Conservation (phyloP, 2,329 filamentous ascomycete species). For the Didymella arachidicola region DNA sequence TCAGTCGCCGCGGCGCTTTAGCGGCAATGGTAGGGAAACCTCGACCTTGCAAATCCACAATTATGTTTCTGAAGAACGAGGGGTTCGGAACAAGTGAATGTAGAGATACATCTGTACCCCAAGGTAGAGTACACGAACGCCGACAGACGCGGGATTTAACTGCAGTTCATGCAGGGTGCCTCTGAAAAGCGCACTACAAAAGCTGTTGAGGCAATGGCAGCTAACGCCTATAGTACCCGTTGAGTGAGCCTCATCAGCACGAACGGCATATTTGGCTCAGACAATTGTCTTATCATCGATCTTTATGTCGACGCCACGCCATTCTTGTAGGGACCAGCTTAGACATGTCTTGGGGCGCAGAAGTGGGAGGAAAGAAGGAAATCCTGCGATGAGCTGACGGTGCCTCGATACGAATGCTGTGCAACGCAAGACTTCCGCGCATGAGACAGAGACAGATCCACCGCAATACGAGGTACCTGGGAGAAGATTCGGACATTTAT, state of each 20-base stretch:
- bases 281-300: conserved; percentile 7
- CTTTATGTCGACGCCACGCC: conserved; percentile 11
- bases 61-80: neutral
- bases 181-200: conserved; percentile 7
- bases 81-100: neutral
- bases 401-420: conserved; percentile 10
- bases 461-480: conserved; percentile 2
- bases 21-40: conserved; percentile 10
- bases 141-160: neutral
- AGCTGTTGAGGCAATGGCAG: conserved; percentile 16
- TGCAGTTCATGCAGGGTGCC: conserved; percentile 15
- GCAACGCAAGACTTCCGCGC: conserved; percentile 9
- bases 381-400: conserved; percentile 13
- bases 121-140: conserved; percentile 10
- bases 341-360: neutral
- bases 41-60: neutral
- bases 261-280: conserved; percentile 8
- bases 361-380: neutral
- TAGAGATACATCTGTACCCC: conserved; percentile 10
- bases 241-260: conserved; percentile 18
- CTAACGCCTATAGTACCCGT: conserved; percentile 12
- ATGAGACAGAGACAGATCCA: conserved; percentile 4
- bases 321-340: conserved; percentile 1
- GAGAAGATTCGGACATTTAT: conserved; percentile 4
- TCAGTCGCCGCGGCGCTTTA: conserved; percentile 11